A percentile compares a stretch with the other conserved stretches of the same genome.
These are phyloP conservation scores for Caloboletus inedulis DNA, from an alignment of 1,284 basidiomycete species.

Conservation along the genomic window DNA sequence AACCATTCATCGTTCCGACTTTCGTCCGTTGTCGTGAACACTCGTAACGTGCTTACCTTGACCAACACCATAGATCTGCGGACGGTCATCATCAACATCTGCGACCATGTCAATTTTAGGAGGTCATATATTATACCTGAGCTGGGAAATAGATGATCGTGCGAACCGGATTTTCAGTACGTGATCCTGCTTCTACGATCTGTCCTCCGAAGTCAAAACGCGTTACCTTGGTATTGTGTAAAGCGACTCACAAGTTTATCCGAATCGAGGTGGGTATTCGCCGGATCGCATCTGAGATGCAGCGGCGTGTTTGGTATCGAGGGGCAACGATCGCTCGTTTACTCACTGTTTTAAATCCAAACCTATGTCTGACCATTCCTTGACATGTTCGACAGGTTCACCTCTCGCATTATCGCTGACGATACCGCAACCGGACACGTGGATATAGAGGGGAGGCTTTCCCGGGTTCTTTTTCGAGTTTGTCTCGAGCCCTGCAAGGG, in stretches of 20 bases:
- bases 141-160: slow-evolving; percentile 40
- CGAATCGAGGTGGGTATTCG: slow-evolving; percentile 38
- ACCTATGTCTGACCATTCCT: slow-evolving; percentile 37
- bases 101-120: not conserved
- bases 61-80: slow-evolving; percentile 40
- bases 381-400: slow-evolving; percentile 31
- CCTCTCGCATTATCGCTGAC: slow-evolving; percentile 39
- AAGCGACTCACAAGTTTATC: slow-evolving; percentile 32
- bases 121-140: slow-evolving; percentile 26
- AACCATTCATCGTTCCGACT: not conserved
- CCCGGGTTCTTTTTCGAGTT: slow-evolving; percentile 35
- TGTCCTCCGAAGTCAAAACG: slow-evolving; percentile 5
- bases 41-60: slow-evolving; percentile 26
- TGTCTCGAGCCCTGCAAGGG: slow-evolving; percentile 38
- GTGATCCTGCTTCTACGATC: slow-evolving; percentile 40
- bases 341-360: slow-evolving; percentile 33
- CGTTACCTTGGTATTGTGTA: not conserved
- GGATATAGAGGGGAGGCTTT: slow-evolving; percentile 41
- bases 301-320: not conserved
- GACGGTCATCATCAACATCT: not conserved
- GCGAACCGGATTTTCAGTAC: slow-evolving; percentile 40
- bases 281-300: slow-evolving; percentile 20
- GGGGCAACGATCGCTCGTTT: not conserved
- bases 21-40: not conserved
- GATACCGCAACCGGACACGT: slow-evolving; percentile 41